Conservation (phyloP, 805 yeast species). For the Nakazawaea molendinolei region DNA sequence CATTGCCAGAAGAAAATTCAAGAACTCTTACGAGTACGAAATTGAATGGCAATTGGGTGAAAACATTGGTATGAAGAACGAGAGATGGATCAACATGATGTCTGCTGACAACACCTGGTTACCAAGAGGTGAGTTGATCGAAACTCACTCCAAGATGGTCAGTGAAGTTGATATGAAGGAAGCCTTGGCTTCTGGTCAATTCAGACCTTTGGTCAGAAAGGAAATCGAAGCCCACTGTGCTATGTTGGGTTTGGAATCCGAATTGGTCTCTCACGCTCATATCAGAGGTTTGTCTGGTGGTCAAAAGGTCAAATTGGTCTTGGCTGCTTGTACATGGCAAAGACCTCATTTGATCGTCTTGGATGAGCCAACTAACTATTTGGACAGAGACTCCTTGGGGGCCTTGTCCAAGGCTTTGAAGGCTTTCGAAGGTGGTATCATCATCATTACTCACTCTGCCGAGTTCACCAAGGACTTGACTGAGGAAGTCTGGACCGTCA, state of each 20-base stretch:
- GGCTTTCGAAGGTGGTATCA: slow-evolving; percentile 99
- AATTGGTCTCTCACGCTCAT: slow-evolving; percentile 99
- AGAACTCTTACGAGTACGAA: slow-evolving; percentile 99
- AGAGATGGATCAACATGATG: slow-evolving; percentile 99
- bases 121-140: slow-evolving; percentile 97
- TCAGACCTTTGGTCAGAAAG: slow-evolving; percentile 99
- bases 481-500: slow-evolving; percentile 99
- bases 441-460: slow-evolving; percentile 99
- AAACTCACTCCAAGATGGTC: slow-evolving; percentile 98
- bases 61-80: slow-evolving; percentile 97
- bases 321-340: slow-evolving; percentile 99
- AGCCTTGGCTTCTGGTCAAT: slow-evolving; percentile 99
- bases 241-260: slow-evolving; percentile 97
- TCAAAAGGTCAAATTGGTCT: slow-evolving; percentile 98
- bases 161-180: slow-evolving; percentile 99
- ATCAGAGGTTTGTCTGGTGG: slow-evolving; percentile 99
- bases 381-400: slow-evolving; percentile 99
- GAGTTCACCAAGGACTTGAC: slow-evolving; percentile 99
- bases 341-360: slow-evolving; percentile 99
- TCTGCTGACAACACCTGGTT: slow-evolving; percentile 99
- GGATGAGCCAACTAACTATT: slow-evolving; percentile 99
- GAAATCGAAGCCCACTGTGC: slow-evolving; percentile 99
- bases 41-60: slow-evolving; percentile 97
- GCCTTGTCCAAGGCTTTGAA: slow-evolving; percentile 98
- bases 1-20: slow-evolving; percentile 98